Base-by-base conservation (phyloP, 306 rosid species). In the Prunus mongolica region DNA sequence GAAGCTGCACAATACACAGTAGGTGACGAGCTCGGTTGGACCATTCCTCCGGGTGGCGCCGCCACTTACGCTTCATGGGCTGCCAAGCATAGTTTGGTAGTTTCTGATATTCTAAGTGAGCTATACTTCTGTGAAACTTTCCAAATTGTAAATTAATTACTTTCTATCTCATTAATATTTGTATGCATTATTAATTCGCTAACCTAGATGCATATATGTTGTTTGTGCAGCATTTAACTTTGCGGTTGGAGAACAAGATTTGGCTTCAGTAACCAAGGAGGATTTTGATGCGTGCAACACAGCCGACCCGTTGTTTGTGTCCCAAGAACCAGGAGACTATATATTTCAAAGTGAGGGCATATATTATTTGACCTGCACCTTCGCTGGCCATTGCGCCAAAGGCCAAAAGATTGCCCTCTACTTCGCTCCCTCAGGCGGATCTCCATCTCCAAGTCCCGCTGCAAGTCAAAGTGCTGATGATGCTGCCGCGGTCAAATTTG, bases 381-480 rank as follows among this genome's bases (percentile, higher is more conserved):
- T 84, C 64, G 8, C 71, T 7, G 75, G 49, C 25, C 87, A 86
- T 76, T 90, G 95, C 74, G 12, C 7, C 30, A 30, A 65, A 38
- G 89, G 91, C 30, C 94, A 87, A 72, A 90, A 87, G 86, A 65
- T 90, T 55, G 80, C 71, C 49, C 34, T 90, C 47, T 49, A 68
- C 55, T 79, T 85, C 81, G 12, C 18, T 41, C 54, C 49, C 20
- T 32, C 82, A 14, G 20, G 44, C 9, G 44, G 65, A 46, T 18
- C 82, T 14, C 14, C 8, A 6, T 22, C 71, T 38, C 61, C 79
- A 30, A 12, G 67, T 25, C 69, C 84, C 3, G n/a, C 60, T 55
- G n/a, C 60, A n/a, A 7, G 10, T 5, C 38, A 41, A 19, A 7
- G 3, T 54, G 60, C 60, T 8, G 24, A 1, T 54, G 12, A 55